These are phyloP conservation scores for Mycena olivaceomarginata DNA, from an alignment of 768 basidiomycete genomes.

Conservation along the genomic window DNA sequence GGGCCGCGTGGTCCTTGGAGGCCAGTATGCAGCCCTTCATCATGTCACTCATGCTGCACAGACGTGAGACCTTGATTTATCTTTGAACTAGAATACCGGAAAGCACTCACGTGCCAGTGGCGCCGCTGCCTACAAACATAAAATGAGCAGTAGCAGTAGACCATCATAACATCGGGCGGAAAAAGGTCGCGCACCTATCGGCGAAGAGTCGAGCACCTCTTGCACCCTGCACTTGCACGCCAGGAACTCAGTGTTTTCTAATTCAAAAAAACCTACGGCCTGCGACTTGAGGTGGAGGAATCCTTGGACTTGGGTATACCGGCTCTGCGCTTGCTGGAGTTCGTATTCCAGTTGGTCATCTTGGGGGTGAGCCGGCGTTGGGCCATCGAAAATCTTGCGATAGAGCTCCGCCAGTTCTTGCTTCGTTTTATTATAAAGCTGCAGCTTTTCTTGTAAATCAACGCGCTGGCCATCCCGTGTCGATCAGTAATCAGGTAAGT, in stretches of 20 bases:
- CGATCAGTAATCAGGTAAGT: too few relatives aligned
- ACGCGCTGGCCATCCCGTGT: not conserved
- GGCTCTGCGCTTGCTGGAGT: constrained; percentile 54
- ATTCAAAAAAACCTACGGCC: constrained; percentile 60
- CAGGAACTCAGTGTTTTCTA: constrained; percentile 59
- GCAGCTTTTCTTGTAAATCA: not conserved
- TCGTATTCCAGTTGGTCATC: constrained; percentile 65
- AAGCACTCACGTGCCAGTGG: constrained; percentile 36
- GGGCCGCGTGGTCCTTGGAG: constrained; percentile 59
- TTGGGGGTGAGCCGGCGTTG: constrained; percentile 68
- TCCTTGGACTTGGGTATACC: constrained; percentile 60
- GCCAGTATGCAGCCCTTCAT: constrained; percentile 63
- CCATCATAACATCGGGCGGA: not conserved
- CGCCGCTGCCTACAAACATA: constrained; percentile 59
- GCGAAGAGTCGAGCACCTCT: constrained; percentile 62
- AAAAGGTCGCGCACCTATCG: constrained; percentile 54
- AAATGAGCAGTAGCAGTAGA: constrained; percentile 15
- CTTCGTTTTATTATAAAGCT: constrained; percentile 53
- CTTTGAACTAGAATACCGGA: too few relatives aligned
- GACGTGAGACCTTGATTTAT: too few relatives aligned
- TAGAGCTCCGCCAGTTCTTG: constrained; percentile 62
- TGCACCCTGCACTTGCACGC: constrained; percentile 55
- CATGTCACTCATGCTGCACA: constrained; percentile 55
- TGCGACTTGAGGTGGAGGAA: constrained; percentile 61
- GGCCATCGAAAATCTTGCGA: constrained; percentile 64